Evolutionary conservation across 192 early-diverging fungal species (phyloP).

Genomic region (Coemansia asiatica): DNA sequence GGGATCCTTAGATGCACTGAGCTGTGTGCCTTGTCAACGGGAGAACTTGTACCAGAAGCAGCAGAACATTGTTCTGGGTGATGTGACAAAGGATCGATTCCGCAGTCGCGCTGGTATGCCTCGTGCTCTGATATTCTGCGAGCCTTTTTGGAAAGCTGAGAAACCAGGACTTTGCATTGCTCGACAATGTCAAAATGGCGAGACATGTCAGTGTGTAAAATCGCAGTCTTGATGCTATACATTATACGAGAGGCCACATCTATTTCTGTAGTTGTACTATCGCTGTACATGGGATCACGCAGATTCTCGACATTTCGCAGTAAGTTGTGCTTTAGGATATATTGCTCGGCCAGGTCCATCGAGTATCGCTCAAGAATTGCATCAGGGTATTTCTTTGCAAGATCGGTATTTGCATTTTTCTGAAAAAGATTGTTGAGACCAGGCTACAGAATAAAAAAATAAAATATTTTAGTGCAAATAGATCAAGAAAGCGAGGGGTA

Average conservation of each 20-base stretch:
- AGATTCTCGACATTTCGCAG: constrained; percentile 60
- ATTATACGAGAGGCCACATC: constrained; percentile 51
- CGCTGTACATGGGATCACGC: constrained; percentile 54
- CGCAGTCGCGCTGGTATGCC: constrained; percentile 21
- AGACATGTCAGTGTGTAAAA: constrained; percentile 90
- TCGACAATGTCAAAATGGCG: constrained; percentile 76
- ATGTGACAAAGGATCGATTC: constrained; percentile 10
- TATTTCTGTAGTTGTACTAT: constrained; percentile 50
- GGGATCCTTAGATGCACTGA: constrained; percentile 2
- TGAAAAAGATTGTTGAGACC: constrained; percentile 92
- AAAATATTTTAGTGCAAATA: background rate
- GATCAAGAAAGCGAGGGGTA: constrained; percentile 1
- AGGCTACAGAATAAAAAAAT: constrained; percentile 57
- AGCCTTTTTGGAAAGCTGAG: constrained; percentile 45
- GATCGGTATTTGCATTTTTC: constrained; percentile 77
- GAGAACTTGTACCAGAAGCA: background rate
- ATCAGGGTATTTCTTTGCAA: constrained; percentile 73
- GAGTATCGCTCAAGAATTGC: constrained; percentile 90
- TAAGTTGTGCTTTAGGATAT: constrained; percentile 73
- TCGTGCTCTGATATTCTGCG: constrained; percentile 39
- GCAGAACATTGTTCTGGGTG: background rate
- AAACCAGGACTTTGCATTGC: constrained; percentile 52
- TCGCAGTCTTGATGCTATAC: constrained; percentile 57
- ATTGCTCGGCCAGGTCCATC: constrained; percentile 70
- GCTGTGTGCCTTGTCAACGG: background rate